Percentiles rank a stretch among this genome's conserved stretches.
phyloP scores from a whole-genome alignment of 2,329 filamentous ascomycete genomes.

The Stagonosporopsis chrysanthemi region DNA sequence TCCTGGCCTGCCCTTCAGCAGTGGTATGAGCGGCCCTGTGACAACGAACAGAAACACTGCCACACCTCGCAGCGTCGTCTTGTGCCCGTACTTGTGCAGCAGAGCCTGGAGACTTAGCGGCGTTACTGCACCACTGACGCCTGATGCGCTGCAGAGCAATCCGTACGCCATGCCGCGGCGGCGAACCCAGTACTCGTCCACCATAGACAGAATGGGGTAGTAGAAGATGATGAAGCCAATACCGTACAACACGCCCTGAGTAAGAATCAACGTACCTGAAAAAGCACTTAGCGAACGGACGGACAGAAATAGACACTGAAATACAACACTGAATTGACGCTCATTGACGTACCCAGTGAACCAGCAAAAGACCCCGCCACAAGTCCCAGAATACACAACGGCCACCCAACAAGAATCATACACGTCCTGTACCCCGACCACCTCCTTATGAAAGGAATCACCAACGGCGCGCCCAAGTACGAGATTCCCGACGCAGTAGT shows the following conservation, averaged over 20 bases:
- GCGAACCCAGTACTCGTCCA: constrained; percentile 61
- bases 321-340: no score
- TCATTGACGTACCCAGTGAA: constrained; percentile 22
- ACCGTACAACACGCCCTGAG: constrained; percentile 50
- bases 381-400: constrained; percentile 39
- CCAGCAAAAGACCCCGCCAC: constrained; percentile 45
- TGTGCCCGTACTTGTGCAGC: constrained; percentile 48
- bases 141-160: constrained; percentile 53
- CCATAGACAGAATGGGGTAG: constrained; percentile 54
- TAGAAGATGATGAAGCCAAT: constrained; percentile 59
- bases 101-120: constrained; percentile 52
- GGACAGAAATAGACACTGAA: no score
- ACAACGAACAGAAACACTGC: constrained; percentile 43
- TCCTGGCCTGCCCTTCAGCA: constrained; percentile 49
- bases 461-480: constrained; percentile 53
- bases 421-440: constrained; percentile 41
- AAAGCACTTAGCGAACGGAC: no score
- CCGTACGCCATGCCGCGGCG: constrained; percentile 60
- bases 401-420: constrained; percentile 42
- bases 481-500: constrained; percentile 48
- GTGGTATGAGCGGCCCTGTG: constrained; percentile 43
- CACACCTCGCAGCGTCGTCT: constrained; percentile 51
- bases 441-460: constrained; percentile 41
- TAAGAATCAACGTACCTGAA: constrained; percentile 34
- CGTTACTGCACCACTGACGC: constrained; percentile 53